Evolutionary conservation across 2,329 filamentous ascomycete genomes (phyloP), one percentile per base, ranked within the genome.

Genomic region (Dothiorella sarmentorum): DNA sequence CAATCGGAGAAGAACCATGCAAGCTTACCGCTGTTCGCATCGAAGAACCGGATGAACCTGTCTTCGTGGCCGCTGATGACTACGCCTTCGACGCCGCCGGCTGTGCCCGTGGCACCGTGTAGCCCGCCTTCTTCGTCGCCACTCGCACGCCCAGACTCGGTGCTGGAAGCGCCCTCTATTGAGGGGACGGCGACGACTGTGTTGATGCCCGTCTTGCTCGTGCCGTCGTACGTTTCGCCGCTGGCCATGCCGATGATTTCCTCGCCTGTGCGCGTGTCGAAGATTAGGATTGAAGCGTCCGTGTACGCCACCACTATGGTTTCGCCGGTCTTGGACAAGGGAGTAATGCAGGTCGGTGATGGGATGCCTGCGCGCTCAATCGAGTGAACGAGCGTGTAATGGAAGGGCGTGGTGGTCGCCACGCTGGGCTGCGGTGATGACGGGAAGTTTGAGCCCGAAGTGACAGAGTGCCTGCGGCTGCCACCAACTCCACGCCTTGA

Each of bases 41-140:
- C 94, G 73, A 96, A 99, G 81, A 99, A 96, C 65, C 93, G 84
- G 66, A 99, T 91, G 69, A 91, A 97, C 66, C 90, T 87, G 76
- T 99, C 94, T 78, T 99, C 94, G 71, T 99, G 93, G 63, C 94
- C 94, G 62, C 90, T 95, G 64, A 99, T 97, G 60, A 99, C 89
- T 20, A 95, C 90, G 11, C 94, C 94, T 73, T 97, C 92, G 0
- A 96, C 86, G 31, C 78, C 77, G 56, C 78, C 77, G 56, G 89
- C 89, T 53, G 86, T 88, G 22, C 90, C 89, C 10, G 94, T 97
- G 5, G 93, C 91, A 1, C 91, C 91, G 42, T 88, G 88, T 1
- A 89, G 83, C 6, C 85, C 78, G 10, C 83, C 80, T 62, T 95
- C 90, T 59, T 96, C 90, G 29, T 91, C 89, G 2, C 78, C 78